Evolutionary conservation across 176 grass and related monocot species (phyloP).

Genomic region (Lolium perenne): DNA sequence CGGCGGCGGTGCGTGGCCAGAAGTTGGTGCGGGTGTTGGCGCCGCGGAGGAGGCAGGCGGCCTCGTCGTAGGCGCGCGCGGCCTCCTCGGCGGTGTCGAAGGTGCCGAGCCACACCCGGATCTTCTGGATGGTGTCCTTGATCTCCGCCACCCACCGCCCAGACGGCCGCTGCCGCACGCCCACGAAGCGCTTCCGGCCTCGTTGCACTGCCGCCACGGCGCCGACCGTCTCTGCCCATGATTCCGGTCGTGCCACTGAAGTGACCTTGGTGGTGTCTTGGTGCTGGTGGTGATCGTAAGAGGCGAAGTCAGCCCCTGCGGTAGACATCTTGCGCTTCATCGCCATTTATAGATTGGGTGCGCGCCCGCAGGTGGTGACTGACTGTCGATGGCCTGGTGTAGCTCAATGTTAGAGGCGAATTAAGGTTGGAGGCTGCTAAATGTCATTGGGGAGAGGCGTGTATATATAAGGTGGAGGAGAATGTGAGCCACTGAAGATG

Average conservation of each 20-base stretch:
- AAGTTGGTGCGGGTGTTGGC: slow-evolving; percentile 90
- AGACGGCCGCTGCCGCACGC: slow-evolving; percentile 68
- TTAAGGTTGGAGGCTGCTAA: neutral
- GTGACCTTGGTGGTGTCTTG: neutral
- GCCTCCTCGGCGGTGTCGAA: slow-evolving; percentile 97
- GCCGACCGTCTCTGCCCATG: neutral
- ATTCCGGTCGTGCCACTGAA: neutral
- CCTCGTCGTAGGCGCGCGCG: slow-evolving; percentile 75
- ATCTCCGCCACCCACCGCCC: slow-evolving; percentile 88
- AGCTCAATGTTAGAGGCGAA: neutral
- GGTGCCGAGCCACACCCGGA: slow-evolving; percentile 91
- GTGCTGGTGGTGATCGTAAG: neutral
- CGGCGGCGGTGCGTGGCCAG: neutral
- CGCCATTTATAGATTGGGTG: slow-evolving; percentile 18
- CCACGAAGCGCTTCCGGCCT: slow-evolving; percentile 54
- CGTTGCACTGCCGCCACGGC: neutral
- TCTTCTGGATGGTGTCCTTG: slow-evolving; percentile 87
- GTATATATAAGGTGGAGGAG: neutral
- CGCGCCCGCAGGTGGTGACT: neutral
- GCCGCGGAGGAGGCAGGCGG: slow-evolving; percentile 79
- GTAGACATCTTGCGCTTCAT: slow-evolving; percentile 47
- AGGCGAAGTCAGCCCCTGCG: neutral
- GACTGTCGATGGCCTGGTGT: neutral
- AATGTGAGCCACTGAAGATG: neutral
- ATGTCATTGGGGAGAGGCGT: neutral